Conservation (phyloP, 176 grass and related monocot genomes). For the Aegilops tauschii region DNA sequence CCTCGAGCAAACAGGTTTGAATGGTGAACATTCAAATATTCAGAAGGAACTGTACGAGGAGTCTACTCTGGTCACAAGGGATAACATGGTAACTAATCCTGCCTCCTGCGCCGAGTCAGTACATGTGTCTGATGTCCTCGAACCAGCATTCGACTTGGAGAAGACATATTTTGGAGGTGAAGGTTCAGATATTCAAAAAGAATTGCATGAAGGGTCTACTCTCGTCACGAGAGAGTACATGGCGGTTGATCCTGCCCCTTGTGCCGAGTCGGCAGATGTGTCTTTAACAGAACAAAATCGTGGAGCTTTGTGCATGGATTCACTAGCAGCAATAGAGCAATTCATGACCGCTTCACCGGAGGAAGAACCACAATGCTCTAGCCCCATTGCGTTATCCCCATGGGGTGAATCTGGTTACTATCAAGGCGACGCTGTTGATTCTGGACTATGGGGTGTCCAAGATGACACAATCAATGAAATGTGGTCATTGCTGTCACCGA, state of each 20-base stretch:
- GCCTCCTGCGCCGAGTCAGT: not conserved
- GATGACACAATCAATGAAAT: constrained; percentile 42
- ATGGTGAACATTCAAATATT: not conserved
- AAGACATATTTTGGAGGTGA: constrained; percentile 26
- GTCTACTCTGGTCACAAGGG: not conserved
- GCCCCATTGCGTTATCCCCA: constrained; percentile 47
- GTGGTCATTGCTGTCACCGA: constrained; percentile 56
- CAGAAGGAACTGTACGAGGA: not conserved
- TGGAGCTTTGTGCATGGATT: constrained; percentile 35
- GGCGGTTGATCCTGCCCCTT: constrained; percentile 28
- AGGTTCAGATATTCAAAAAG: constrained; percentile 21
- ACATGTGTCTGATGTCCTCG: not conserved
- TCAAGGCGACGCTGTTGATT: constrained; percentile 42
- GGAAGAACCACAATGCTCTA: constrained; percentile 52
- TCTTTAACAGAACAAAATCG: constrained; percentile 43
- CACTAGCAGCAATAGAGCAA: constrained; percentile 24
- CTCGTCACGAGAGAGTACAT: constrained; percentile 14
- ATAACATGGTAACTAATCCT: not conserved
- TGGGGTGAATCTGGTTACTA: constrained; percentile 52
- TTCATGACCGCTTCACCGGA: constrained; percentile 17
- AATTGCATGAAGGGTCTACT: constrained; percentile 31
- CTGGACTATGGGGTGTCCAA: constrained; percentile 42
- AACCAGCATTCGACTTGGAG: constrained; percentile 6
- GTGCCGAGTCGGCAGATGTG: constrained; percentile 23
- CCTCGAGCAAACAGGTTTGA: not conserved